Percentiles rank a stretch among this genome's conserved stretches.
Conservation (phyloP, 1,284 basidiomycete species). For the Ceratobasidium sp. region DNA sequence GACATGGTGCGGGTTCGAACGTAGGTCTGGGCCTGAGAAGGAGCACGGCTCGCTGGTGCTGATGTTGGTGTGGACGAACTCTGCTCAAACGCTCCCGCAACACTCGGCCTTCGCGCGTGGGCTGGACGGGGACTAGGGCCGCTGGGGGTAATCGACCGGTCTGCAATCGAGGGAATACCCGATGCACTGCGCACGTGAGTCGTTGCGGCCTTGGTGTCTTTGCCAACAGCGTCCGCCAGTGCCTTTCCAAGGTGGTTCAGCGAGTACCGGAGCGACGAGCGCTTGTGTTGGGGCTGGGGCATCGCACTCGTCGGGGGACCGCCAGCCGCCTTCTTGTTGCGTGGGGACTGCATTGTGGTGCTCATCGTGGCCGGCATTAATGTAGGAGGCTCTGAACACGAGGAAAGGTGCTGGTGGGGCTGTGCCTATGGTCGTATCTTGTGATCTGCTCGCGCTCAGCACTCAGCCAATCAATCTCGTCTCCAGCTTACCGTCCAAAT, state of each 20-base stretch:
- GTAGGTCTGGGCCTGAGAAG: constrained; percentile 2
- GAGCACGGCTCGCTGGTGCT: constrained; percentile 6
- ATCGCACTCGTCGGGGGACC: constrained; percentile 9
- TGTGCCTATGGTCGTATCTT: constrained; percentile 11
- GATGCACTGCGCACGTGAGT: constrained; percentile 20
- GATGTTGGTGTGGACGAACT: too few species aligned
- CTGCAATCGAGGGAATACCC: neutral
- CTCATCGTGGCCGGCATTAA: neutral
- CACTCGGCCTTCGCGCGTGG: constrained; percentile 3
- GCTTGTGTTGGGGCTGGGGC: constrained; percentile 26
- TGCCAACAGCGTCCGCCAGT: constrained; percentile 24
- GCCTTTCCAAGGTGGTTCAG: constrained; percentile 30
- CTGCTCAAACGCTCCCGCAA: constrained; percentile 28
- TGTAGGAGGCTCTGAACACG: constrained; percentile 14
- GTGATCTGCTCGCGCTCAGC: constrained; percentile 17
- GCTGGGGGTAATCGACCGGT: constrained; percentile 12
- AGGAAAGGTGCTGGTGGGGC: constrained; percentile 12
- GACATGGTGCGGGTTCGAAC: constrained; percentile 19
- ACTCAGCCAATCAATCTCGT: neutral
- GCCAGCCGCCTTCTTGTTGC: constrained; percentile 20
- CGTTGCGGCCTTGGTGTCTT: constrained; percentile 14
- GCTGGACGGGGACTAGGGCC: neutral
- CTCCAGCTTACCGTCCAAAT: constrained; percentile 8
- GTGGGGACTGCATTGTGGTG: constrained; percentile 27
- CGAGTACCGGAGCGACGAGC: constrained; percentile 34